Evolutionary conservation across 169 alveolate genomes (phyloP).

Genomic region (Plasmodium malariae): DNA sequence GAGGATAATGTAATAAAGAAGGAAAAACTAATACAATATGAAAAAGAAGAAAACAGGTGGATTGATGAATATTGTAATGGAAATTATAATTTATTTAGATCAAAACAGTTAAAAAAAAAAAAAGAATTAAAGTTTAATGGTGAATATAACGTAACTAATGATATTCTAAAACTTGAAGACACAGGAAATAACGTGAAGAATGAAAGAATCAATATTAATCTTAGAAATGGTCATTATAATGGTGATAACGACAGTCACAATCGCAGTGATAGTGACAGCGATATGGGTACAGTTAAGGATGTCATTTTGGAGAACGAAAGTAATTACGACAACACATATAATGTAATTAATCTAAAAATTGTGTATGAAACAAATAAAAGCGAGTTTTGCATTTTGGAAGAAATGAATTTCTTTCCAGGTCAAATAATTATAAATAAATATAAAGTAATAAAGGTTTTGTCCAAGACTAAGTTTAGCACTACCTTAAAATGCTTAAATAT

Average conservation of each 20-base stretch:
- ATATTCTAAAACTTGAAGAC: background rate
- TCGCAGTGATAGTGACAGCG: background rate
- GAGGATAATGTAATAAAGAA: background rate
- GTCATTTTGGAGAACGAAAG: slow-evolving; percentile 2
- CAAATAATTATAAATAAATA: slow-evolving; percentile 92
- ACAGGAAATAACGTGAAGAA: slow-evolving; percentile 1
- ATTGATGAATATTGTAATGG: slow-evolving; percentile 70
- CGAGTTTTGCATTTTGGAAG: slow-evolving; percentile 92
- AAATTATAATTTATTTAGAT: slow-evolving; percentile 68
- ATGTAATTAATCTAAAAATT: slow-evolving; percentile 89
- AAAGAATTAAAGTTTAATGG: slow-evolving; percentile 11
- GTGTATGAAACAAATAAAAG: slow-evolving; percentile 93
- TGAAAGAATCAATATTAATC: background rate
- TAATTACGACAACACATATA: slow-evolving; percentile 80
- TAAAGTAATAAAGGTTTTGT: slow-evolving; percentile 89
- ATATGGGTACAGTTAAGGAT: background rate
- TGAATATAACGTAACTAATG: background rate
- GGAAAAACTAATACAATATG: slow-evolving; percentile 25
- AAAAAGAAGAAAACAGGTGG: slow-evolving; percentile 67
- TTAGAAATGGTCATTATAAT: background rate
- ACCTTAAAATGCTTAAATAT: slow-evolving; percentile 91
- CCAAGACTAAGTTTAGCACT: slow-evolving; percentile 91
- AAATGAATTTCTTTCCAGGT: slow-evolving; percentile 90
- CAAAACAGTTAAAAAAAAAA: slow-evolving; percentile 41
- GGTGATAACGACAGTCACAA: background rate